Percentiles rank a stretch among this genome's conserved stretches.
Evolutionary conservation across 2,329 filamentous ascomycete genomes (phyloP).

Genomic region (Didymellaceae sp.): DNA sequence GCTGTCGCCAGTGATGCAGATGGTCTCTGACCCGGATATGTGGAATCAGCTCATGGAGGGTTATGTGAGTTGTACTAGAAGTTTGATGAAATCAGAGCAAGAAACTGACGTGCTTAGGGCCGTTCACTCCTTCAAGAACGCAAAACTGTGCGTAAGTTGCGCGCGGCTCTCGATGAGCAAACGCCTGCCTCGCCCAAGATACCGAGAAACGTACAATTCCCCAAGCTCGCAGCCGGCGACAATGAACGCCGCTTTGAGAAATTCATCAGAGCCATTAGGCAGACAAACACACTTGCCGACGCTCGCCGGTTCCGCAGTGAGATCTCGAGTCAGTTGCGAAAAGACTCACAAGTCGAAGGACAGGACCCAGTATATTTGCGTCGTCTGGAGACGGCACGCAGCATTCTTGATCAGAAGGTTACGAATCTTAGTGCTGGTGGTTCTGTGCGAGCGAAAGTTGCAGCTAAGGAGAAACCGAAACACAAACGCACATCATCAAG

Average conservation of each 20-base stretch:
- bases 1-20: constrained; percentile 77
- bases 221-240: constrained; percentile 79
- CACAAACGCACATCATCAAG: constrained; percentile 61
- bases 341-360: constrained; percentile 76
- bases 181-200: constrained; percentile 78
- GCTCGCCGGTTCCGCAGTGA: constrained; percentile 91
- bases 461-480: constrained; percentile 48
- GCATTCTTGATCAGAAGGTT: constrained; percentile 88
- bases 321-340: constrained; percentile 88
- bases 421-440: constrained; percentile 76
- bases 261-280: constrained; percentile 87
- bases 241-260: constrained; percentile 93
- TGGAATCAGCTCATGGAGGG: constrained; percentile 98
- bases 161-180: constrained; percentile 92
- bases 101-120: constrained; percentile 56
- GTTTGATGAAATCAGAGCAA: background rate
- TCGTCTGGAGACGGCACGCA: constrained; percentile 88
- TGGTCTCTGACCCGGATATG: constrained; percentile 88
- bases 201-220: constrained; percentile 72
- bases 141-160: constrained; percentile 89
- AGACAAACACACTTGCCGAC: constrained; percentile 90
- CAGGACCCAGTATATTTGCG: constrained; percentile 88
- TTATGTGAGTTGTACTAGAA: constrained; percentile 59
- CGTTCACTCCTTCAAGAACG: constrained; percentile 90
- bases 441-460: constrained; percentile 51